Base-by-base conservation (phyloP, 2,329 filamentous ascomycete genomes). In the Cladosporium sp. region DNA sequence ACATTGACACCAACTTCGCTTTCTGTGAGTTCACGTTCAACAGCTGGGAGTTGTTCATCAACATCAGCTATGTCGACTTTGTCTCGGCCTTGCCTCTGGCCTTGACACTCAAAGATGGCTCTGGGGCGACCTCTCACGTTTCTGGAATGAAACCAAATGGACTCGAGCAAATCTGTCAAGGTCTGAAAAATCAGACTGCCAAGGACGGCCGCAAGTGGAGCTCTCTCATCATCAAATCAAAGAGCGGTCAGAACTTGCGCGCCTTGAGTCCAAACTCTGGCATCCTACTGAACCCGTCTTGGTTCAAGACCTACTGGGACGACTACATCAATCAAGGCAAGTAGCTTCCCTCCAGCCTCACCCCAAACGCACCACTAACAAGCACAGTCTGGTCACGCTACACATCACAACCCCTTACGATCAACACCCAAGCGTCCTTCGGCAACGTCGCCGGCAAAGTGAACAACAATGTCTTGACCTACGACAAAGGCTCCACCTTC, bases 391-490 rank as follows among this genome's bases (percentile, higher is more conserved):
- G 74, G 71, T 54, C 63, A 27, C 69, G 71, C 16, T 80, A 78
- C 62, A 55, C 61, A 18, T 62, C 59, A 7, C 62, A 70, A 36
- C 62, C 70, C 0, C 60, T 85, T 47, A 76, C 66, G 2, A 74
- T 88, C 67, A 77, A 88, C 68, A 88, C 84, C 2, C 84, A 88
- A 67, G 78, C 77, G 2, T 71, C 66, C 1, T 72, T 70, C 13
- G 83, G 82, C 16, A 70, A 64, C 29, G 62, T 65, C 6, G 63
- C 62, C 15, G 74, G 80, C 18, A 54, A 59, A 7, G 62, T 67
- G 29, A 55, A 56, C 12, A 61, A 67, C 35, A 59, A 61, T 48
- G 25, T 8, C 11, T 30, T 50, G 27, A 59, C 62, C 1, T 68
- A 79, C 25, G 66, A 67, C 11, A 74, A 79, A 43, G 67, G 68